Evolutionary conservation across 129 eudicot species (phyloP).

Genomic region (Apium graveolens): DNA sequence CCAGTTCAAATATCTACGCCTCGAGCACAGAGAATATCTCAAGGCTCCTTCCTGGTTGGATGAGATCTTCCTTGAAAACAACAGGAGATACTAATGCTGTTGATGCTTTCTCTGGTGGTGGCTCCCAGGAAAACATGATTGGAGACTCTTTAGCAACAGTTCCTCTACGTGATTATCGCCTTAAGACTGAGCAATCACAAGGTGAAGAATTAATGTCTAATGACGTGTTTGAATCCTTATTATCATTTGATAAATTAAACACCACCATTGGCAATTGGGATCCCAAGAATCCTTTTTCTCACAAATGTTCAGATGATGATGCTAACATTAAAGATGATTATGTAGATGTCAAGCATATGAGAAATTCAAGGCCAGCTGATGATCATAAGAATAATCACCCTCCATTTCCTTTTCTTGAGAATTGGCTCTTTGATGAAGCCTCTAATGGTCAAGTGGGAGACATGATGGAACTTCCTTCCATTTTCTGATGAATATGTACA

Average conservation of each 20-base stretch:
- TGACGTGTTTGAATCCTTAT: slow-evolving; percentile 43
- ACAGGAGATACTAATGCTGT: background rate
- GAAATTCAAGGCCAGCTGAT: slow-evolving; percentile 21
- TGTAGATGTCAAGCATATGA: slow-evolving; percentile 13
- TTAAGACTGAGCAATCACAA: slow-evolving; percentile 16
- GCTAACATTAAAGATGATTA: background rate
- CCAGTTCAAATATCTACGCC: slow-evolving; percentile 30
- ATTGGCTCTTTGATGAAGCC: slow-evolving; percentile 74
- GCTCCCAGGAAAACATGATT: background rate
- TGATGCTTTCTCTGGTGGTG: background rate
- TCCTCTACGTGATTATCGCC: background rate
- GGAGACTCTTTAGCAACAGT: background rate
- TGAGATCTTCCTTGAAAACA: slow-evolving; percentile 38
- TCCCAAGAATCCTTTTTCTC: background rate
- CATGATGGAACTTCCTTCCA: slow-evolving; percentile 15
- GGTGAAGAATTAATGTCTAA: slow-evolving; percentile 12
- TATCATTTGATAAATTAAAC: slow-evolving; percentile 34
- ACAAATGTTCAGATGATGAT: background rate
- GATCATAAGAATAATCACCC: slow-evolving; percentile 15
- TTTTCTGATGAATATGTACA: slow-evolving; percentile 8
- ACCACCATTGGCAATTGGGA: slow-evolving; percentile 4
- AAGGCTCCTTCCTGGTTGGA: slow-evolving; percentile 67
- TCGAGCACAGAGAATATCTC: slow-evolving; percentile 73
- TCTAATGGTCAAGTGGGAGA: slow-evolving; percentile 35
- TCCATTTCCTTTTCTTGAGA: slow-evolving; percentile 61